A percentile compares a stretch with the other conserved stretches of the same genome.
These are phyloP conservation scores for Echria macrotheca DNA, from an alignment of 495 filamentous ascomycete species.

Conservation along the genomic window DNA sequence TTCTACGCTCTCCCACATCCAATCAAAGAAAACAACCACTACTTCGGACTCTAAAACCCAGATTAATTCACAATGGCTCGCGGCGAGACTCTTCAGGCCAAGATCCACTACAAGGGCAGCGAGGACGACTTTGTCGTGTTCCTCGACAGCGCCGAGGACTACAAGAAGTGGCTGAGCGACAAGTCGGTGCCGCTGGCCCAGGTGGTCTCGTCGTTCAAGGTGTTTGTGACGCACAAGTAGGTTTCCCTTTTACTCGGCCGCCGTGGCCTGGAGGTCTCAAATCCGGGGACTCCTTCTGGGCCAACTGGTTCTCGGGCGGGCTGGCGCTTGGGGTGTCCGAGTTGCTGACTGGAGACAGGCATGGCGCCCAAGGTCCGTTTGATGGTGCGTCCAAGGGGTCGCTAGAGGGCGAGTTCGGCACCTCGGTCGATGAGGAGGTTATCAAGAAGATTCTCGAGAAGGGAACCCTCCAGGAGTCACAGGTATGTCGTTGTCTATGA, in stretches of 20 bases:
- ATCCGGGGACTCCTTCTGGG: not conserved
- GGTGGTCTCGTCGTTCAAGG: conserved; percentile 83
- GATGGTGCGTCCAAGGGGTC: conserved; percentile 66
- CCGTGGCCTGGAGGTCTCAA: not conserved
- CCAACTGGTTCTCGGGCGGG: not conserved
- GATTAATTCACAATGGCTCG: conserved; percentile 73
- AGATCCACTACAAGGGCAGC: conserved; percentile 86
- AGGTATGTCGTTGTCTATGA: conserved; percentile 47
- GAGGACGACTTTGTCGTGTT: conserved; percentile 89
- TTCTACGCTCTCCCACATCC: no score
- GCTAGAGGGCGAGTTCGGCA: conserved; percentile 86
- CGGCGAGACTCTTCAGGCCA: conserved; percentile 66
- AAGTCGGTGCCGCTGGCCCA: conserved; percentile 70
- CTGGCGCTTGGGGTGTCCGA: not conserved
- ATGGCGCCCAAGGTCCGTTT: conserved; percentile 75
- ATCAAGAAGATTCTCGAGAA: conserved; percentile 74
- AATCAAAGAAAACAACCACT: no score
- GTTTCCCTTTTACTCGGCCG: conserved; percentile 24
- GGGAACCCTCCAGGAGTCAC: conserved; percentile 60
- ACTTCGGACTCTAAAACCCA: no score
- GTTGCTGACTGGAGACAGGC: conserved; percentile 45
- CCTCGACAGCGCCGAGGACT: conserved; percentile 64
- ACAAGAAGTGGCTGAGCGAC: conserved; percentile 80
- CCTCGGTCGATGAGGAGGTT: conserved; percentile 65
- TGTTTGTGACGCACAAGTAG: conserved; percentile 89